A percentile compares a stretch with the other conserved stretches of the same genome.
phyloP scores from a whole-genome alignment of 2,329 filamentous ascomycete species.

The Fusarium duplospermum region DNA sequence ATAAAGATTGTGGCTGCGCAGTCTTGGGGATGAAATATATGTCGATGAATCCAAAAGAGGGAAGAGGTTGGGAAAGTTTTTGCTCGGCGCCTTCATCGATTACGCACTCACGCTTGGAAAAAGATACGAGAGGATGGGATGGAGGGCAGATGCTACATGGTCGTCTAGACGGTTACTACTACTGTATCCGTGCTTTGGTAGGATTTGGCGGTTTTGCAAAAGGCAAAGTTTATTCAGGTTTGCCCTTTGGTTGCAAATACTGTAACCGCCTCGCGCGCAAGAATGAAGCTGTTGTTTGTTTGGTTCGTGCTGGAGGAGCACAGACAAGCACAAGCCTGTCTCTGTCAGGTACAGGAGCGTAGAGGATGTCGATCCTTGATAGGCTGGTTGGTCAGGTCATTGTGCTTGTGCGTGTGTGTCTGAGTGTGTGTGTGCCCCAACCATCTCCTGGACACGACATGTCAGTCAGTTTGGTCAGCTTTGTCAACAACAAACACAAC shows the following conservation, averaged over 20 bases:
- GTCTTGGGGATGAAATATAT: slow-evolving; percentile 12
- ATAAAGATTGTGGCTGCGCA: slow-evolving; percentile 23
- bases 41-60: not conserved
- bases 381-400: slow-evolving; percentile 4
- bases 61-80: slow-evolving; percentile 2
- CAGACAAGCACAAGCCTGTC: not conserved
- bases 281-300: not conserved
- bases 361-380: not conserved
- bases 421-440: not conserved
- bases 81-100: slow-evolving; percentile 1
- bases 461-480: not conserved
- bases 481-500: not conserved
- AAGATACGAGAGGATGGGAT: not conserved
- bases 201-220: not conserved
- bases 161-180: not conserved
- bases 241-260: not conserved
- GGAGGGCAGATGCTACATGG: not conserved
- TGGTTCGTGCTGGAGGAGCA: not conserved
- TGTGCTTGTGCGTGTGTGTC: not conserved
- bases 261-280: not conserved
- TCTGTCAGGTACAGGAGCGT: not conserved
- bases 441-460: slow-evolving; percentile 1
- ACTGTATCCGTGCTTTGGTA: not conserved
- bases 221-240: not conserved
- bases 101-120: not conserved